Evolutionary conservation across 1,284 basidiomycete genomes (phyloP).

Genomic region (Phlebopus sp.): DNA sequence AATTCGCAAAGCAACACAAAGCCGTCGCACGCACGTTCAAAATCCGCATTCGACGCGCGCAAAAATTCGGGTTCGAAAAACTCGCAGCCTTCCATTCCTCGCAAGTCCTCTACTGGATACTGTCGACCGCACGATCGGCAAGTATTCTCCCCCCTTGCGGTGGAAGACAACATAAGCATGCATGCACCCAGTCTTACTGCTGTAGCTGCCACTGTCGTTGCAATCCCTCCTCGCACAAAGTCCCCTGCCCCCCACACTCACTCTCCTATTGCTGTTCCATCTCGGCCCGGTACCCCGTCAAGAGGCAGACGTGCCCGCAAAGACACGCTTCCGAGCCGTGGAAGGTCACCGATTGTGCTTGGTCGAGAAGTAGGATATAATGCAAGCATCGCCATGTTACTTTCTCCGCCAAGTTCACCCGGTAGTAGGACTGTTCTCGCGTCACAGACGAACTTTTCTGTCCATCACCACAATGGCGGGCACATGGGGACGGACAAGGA

Average conservation of each 20-base stretch:
- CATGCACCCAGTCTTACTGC: conserved; percentile 12
- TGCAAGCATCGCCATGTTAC: conserved; percentile 21
- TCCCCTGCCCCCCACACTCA: background rate
- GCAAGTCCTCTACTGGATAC: conserved; percentile 17
- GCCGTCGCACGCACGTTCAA: conserved; percentile 20
- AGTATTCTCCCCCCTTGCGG: conserved; percentile 10
- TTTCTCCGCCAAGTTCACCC: conserved; percentile 27
- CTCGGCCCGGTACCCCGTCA: background rate
- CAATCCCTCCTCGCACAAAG: conserved; percentile 4
- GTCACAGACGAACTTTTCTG: conserved; percentile 7
- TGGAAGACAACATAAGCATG: conserved; percentile 2
- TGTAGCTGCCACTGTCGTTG: conserved; percentile 10
- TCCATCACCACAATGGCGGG: background rate
- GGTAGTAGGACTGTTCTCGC: conserved; percentile 2
- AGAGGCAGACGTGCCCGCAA: conserved; percentile 20
- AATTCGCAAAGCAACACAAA: conserved; percentile 1
- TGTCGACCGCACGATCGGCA: too few relatives aligned
- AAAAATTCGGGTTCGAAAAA: background rate
- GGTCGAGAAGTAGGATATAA: conserved; percentile 4
- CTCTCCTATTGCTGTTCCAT: background rate
- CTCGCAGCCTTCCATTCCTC: conserved; percentile 2
- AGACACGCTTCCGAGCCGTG: conserved; percentile 5
- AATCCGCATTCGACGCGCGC: conserved; percentile 9
- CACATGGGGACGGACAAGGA: background rate
- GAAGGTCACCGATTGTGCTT: background rate